Evolutionary conservation across 2,329 filamentous ascomycete genomes (phyloP), one percentile per base, ranked within the genome.

Genomic region (Drechslera avenae): DNA sequence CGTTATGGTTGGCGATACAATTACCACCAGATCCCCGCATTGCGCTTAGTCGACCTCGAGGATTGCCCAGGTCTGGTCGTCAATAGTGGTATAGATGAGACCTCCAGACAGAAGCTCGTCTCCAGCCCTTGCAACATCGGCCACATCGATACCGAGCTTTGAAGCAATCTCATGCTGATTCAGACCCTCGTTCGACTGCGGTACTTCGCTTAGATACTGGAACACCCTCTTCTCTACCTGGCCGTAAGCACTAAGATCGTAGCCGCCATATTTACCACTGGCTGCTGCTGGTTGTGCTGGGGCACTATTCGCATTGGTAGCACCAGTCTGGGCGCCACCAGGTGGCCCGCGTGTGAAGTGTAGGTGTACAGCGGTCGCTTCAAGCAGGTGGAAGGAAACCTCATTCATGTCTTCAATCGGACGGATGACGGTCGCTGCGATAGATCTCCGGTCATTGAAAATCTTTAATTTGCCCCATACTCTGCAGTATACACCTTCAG

Each of bases 11-110:
- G 21, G 21, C 21, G 21, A 23, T 23, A 23, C 12, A 31, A 16
- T 8, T 8, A n/a, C 2, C n/a, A 10, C 14, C 21, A 21, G 28
- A 14, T 10, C 12, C 18, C 12, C 13, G 43, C 21, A 16, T n/a
- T 4, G 17, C 19, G 2, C 39, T 49, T 60, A 72, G 50, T 72
- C 66, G 30, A 63, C 84, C 52, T 95, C 90, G 54, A 97, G 78
- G 57, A 96, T 79, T 35, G 91, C 90, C 87, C 90, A 97, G 1
- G 93, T 97, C 74, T 90, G 83, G 67, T 97, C 93, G 75, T 97
- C 91, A 49, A 96, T 83, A 8, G 95, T 99, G 21, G 91, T 90
- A 76, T 91, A 99, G 59, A 96, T 90, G 63, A 90, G 70, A 23
- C 91, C 90, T 47, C 84, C 76, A 2, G 79, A 79, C 35, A 91